Evolutionary conservation across 495 filamentous ascomycete genomes (phyloP).

Genomic region (Penicillium lagena): DNA sequence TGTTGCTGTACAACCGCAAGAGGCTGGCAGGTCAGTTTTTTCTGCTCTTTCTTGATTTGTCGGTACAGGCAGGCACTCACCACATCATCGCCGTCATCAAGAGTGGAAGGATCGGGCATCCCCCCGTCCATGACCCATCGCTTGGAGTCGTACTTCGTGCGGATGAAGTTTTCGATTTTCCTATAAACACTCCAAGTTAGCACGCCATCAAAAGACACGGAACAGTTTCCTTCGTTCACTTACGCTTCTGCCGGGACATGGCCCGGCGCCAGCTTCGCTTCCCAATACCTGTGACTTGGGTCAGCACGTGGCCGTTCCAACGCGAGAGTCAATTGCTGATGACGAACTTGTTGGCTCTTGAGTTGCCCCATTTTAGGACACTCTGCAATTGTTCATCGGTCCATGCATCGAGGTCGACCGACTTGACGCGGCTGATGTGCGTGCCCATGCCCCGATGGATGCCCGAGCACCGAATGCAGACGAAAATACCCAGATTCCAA

Average conservation of each 20-base stretch:
- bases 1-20: constrained; percentile 69
- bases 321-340: constrained; percentile 2
- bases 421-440: constrained; percentile 96
- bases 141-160: constrained; percentile 97
- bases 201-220: neutral
- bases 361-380: constrained; percentile 90
- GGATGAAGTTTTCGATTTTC: constrained; percentile 99
- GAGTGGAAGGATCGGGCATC: constrained; percentile 83
- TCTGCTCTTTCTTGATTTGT: neutral
- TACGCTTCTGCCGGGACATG: constrained; percentile 94
- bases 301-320: constrained; percentile 8
- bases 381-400: constrained; percentile 95
- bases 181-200: constrained; percentile 22
- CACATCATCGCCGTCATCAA: constrained; percentile 77
- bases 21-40: constrained; percentile 43
- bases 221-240: constrained; percentile 15
- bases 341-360: constrained; percentile 81
- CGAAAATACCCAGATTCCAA: constrained; percentile 93
- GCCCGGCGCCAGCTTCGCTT: constrained; percentile 82
- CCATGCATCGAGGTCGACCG: constrained; percentile 95
- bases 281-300: constrained; percentile 66
- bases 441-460: constrained; percentile 99
- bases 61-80: constrained; percentile 25
- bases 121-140: constrained; percentile 96
- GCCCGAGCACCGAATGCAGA: constrained; percentile 96